A percentile compares a stretch with the other conserved stretches of the same genome.
These are phyloP conservation scores for Eimeria brunetti DNA, from an alignment of 169 alveolate species.

Conservation along the genomic window DNA sequence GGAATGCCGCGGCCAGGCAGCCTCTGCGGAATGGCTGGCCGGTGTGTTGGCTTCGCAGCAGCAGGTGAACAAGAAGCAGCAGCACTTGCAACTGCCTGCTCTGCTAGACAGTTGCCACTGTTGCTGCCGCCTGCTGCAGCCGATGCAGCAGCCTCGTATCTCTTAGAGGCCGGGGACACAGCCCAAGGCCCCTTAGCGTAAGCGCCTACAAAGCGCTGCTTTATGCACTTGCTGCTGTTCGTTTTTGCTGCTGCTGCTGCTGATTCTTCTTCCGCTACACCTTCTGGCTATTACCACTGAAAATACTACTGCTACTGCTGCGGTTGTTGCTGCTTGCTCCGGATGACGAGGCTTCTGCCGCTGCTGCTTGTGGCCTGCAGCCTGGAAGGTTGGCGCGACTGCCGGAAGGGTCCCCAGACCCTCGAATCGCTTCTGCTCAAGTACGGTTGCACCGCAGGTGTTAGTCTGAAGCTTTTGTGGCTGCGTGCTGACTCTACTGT, in stretches of 20 bases:
- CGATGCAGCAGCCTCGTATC: constrained; percentile 33
- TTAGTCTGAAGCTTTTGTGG: background rate
- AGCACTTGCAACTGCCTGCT: constrained; percentile 39
- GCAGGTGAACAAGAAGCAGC: constrained; percentile 60
- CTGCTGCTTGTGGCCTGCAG: constrained; percentile 11
- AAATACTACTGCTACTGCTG: background rate
- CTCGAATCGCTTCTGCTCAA: constrained; percentile 25
- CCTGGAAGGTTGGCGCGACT: background rate
- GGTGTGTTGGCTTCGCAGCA: constrained; percentile 61
- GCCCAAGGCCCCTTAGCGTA: constrained; percentile 10
- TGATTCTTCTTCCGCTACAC: background rate
- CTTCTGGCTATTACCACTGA: background rate
- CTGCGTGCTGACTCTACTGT: constrained; percentile 1
- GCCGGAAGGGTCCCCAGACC: background rate
- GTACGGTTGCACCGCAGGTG: background rate
- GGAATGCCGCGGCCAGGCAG: constrained; percentile 63
- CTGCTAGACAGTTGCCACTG: constrained; percentile 23
- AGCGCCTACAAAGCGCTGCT: background rate
- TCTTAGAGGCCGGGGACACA: constrained; percentile 45
- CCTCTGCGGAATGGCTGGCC: constrained; percentile 48
- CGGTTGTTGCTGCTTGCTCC: background rate
- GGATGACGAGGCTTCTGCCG: background rate
- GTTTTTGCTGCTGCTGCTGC: background rate
- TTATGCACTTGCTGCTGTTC: background rate
- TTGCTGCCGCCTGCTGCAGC: constrained; percentile 36